Conservation (phyloP, 192 early-diverging fungal genomes). For the Coemansia sp. region DNA sequence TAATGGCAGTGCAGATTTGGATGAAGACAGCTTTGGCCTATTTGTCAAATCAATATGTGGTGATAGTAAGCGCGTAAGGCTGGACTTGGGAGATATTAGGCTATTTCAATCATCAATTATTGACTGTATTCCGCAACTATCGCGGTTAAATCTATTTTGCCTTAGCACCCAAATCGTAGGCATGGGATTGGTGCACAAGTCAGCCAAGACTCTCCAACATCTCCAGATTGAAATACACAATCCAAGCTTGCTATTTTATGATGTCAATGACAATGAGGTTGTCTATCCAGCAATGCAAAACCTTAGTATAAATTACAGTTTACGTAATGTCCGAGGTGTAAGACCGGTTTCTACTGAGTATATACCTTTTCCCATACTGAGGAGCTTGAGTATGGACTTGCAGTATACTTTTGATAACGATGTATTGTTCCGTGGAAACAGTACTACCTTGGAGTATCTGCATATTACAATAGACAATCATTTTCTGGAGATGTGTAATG, state of each 20-base stretch:
- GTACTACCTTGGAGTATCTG: constrained; percentile 8
- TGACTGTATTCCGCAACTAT: background rate
- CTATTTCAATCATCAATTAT: background rate
- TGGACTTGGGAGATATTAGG: background rate
- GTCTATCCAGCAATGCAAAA: background rate
- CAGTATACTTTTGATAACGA: constrained; percentile 1
- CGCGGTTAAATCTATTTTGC: background rate
- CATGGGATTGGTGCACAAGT: background rate
- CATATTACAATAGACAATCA: too few species aligned
- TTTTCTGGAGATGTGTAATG: too few species aligned
- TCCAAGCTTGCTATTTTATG: background rate
- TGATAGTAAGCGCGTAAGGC: background rate
- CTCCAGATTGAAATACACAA: background rate
- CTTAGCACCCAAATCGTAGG: background rate
- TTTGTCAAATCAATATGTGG: background rate
- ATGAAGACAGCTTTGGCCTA: background rate
- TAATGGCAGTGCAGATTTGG: background rate
- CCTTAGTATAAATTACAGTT: background rate
- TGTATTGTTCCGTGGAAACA: constrained; percentile 10
- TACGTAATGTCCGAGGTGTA: background rate
- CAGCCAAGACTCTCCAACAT: background rate
- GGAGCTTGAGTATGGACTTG: background rate
- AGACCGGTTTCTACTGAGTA: too few species aligned
- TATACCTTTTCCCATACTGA: constrained; percentile 2
- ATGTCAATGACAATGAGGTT: background rate